Evolutionary conservation across 2,329 filamentous ascomycete species (phyloP).

Genomic region (Ophiostoma ulmi): DNA sequence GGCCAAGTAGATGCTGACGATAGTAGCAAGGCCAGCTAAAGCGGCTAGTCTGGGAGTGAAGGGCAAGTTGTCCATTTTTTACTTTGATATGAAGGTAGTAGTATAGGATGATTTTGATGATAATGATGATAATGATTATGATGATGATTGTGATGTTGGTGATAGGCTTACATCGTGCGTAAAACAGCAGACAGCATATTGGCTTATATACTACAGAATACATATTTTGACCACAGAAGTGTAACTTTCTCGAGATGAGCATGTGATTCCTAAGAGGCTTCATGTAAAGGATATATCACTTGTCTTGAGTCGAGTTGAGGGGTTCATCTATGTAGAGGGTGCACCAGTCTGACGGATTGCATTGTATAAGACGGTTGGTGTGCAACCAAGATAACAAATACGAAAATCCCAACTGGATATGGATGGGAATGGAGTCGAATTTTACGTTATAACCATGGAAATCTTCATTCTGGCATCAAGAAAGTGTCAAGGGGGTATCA

Average conservation of each 20-base stretch:
- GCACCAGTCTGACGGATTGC: not conserved
- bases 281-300: not conserved
- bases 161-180: not conserved
- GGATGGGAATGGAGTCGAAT: not conserved
- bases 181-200: not conserved
- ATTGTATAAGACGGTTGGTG: not conserved
- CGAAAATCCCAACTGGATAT: not conserved
- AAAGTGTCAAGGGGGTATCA: not conserved
- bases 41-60: not conserved
- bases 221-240: rapidly evolving
- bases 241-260: not conserved
- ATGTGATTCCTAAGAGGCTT: not conserved
- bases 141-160: not conserved
- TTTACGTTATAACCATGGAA: not conserved
- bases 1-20: not conserved
- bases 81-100: not conserved
- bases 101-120: not conserved
- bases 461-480: too few relatives aligned
- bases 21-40: not conserved
- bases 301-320: not conserved
- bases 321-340: not conserved
- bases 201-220: not conserved
- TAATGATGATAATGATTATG: not conserved
- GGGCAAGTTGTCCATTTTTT: not conserved
- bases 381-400: not conserved